A percentile compares a stretch with the other conserved stretches of the same genome.
These are phyloP conservation scores for Craspedostauros australis DNA, from an alignment of 108 stramenopile species.

Conservation along the genomic window DNA sequence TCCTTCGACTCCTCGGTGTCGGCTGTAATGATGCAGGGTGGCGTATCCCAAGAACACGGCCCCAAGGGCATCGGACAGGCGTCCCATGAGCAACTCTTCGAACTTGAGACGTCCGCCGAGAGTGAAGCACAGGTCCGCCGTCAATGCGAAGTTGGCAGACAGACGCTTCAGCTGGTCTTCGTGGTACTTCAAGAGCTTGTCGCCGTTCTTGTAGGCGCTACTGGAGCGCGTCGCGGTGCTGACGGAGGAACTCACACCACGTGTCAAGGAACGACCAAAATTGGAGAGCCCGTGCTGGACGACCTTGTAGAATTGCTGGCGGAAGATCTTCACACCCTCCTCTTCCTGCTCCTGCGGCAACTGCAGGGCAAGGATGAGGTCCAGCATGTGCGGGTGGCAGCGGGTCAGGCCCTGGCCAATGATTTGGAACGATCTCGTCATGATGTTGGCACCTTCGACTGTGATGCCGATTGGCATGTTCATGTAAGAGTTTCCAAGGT, in stretches of 20 bases:
- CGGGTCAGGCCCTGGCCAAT: conserved; percentile 98
- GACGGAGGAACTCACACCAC: conserved; percentile 70
- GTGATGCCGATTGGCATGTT: conserved; percentile 95
- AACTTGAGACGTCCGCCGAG: conserved; percentile 96
- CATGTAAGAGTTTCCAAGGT: conserved; percentile 94
- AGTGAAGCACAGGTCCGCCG: conserved; percentile 91
- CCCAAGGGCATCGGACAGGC: conserved; percentile 92
- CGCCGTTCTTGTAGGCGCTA: conserved; percentile 86
- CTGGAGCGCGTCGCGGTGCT: conserved; percentile 68
- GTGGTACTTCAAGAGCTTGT: conserved; percentile 75
- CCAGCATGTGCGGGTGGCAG: conserved; percentile 96
- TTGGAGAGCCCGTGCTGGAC: conserved; percentile 86
- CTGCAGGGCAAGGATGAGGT: conserved; percentile 87
- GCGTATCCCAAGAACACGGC: conserved; percentile 98
- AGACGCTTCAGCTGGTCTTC: conserved; percentile 93
- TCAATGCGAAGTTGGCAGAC: conserved; percentile 93
- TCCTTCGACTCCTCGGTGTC: conserved; percentile 85
- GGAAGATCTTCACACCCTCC: conserved; percentile 79
- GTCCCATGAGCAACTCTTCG: conserved; percentile 94
- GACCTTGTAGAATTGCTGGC: conserved; percentile 86
- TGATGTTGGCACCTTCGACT: conserved; percentile 97
- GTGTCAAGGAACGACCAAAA: conserved; percentile 65
- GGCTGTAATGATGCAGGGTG: conserved; percentile 89
- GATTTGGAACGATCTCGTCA: conserved; percentile 96
- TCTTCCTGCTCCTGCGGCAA: conserved; percentile 79